phyloP scores from a whole-genome alignment of 2,329 filamentous ascomycete genomes.

The Colletotrichum sp. region DNA sequence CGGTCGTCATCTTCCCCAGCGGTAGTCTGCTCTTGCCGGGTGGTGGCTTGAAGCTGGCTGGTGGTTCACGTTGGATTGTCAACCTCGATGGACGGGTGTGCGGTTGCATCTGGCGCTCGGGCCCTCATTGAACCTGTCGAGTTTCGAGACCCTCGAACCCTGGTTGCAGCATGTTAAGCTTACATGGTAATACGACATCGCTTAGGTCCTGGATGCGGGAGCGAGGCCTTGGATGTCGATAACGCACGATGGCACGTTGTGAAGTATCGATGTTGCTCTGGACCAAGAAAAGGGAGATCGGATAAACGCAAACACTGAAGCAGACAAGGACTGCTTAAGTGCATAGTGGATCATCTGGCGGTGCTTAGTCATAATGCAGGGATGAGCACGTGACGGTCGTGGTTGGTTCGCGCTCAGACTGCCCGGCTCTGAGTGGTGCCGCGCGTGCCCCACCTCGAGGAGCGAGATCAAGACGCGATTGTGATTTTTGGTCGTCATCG shows the following conservation, averaged over 20 bases:
- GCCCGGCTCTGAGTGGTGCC: background rate
- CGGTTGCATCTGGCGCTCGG: background rate
- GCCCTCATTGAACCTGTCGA: background rate
- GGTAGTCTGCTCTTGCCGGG: background rate
- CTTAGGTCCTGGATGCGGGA: background rate
- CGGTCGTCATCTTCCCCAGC: background rate
- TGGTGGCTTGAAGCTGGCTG: background rate
- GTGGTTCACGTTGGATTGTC: background rate
- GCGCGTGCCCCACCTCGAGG: background rate
- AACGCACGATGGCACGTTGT: background rate
- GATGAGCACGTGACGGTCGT: background rate
- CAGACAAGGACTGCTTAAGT: accelerated
- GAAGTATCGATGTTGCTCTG: background rate
- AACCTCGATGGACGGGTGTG: background rate
- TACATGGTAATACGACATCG: background rate
- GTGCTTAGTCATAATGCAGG: background rate
- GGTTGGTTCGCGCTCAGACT: constrained; percentile 1
- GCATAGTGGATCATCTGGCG: background rate
- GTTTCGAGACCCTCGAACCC: background rate
- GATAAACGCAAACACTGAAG: background rate
- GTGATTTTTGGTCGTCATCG: background rate
- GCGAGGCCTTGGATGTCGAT: background rate
- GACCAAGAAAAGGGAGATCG: background rate
- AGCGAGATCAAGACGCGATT: background rate
- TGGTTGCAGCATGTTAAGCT: background rate